Percentiles rank a stretch among this genome's conserved stretches.
Evolutionary conservation across 2,329 filamentous ascomycete species (phyloP).

Genomic region (Monilinia aucupariae): DNA sequence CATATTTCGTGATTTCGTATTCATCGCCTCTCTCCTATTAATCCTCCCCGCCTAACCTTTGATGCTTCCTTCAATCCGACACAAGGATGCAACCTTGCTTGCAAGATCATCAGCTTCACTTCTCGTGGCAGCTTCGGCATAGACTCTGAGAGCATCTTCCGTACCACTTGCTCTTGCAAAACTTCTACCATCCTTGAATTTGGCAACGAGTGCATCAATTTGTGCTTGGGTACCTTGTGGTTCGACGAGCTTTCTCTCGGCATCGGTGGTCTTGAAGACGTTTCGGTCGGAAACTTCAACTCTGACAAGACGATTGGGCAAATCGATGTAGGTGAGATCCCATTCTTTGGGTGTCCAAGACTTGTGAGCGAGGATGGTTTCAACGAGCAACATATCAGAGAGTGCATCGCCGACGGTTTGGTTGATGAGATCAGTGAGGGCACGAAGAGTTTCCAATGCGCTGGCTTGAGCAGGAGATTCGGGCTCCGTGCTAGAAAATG

Average conservation of each 20-base stretch:
- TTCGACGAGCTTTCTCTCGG: constrained; percentile 78
- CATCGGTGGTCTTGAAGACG: constrained; percentile 85
- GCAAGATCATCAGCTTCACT: constrained; percentile 89
- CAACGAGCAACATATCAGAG: constrained; percentile 91
- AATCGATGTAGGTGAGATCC: constrained; percentile 86
- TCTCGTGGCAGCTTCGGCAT: constrained; percentile 86
- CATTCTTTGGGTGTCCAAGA: constrained; percentile 85
- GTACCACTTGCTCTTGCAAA: constrained; percentile 93
- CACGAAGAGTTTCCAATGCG: constrained; percentile 76
- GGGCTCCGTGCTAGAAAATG: constrained; percentile 73
- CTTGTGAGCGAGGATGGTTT: constrained; percentile 94
- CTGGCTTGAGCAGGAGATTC: constrained; percentile 89
- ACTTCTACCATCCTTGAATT: constrained; percentile 82
- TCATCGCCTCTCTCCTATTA: neutral
- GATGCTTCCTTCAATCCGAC: constrained; percentile 26
- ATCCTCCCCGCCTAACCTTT: neutral
- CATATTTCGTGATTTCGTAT: constrained; percentile 11
- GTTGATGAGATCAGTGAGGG: constrained; percentile 88
- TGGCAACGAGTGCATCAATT: constrained; percentile 82
- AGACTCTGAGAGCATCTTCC: constrained; percentile 92
- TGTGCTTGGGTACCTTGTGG: constrained; percentile 75
- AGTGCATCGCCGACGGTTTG: constrained; percentile 96
- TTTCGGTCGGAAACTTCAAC: constrained; percentile 86
- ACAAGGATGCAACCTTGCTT: constrained; percentile 57
- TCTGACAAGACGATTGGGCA: constrained; percentile 90